Evolutionary conservation across 2,329 filamentous ascomycete genomes (phyloP), one percentile per base, ranked within the genome.

Genomic region (Colletotrichum shisoi): DNA sequence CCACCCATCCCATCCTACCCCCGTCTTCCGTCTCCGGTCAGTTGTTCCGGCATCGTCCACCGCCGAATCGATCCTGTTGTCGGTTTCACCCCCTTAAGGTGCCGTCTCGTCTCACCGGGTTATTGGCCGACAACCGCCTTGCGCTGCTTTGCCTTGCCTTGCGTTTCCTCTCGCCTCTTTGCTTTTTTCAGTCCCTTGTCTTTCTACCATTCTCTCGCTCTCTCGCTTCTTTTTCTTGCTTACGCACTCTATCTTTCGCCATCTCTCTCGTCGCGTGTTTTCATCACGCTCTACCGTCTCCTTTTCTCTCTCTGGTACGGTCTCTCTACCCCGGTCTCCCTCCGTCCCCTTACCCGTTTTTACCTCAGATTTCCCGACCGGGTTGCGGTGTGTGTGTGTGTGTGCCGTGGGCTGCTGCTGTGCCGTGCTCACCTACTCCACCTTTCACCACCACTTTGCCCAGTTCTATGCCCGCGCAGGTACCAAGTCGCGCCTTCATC

Each of bases 121-220:
- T 67, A 15, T 58, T 63, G 59, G 58, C 53, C 59, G 53, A 63
- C 53, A 40, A 40, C 46, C 63, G 24, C 52, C n/a, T 60, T 45
- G 39, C 49, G 24, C 53, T 31, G 34, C 27, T 8, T 59, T 19
- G 12, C 27, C 54, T 34, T 42, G 54, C n/a, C 42, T 46, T 9
- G 27, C 27, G 27, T 31, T 8, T 31, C 27, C 27, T 31, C 27
- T 31, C 27, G 27, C 27, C 27, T 31, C 27, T 31, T 31, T 31
- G 6, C 2, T 31, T 31, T 31, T 31, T 31, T 8, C 7, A 31
- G 27, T 31, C 2, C 27, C 7, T 31, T 31, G 7, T 31, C 27
- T 8, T 31, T 8, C 6, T 31, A 8, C 27, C 7, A 31, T 31
- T 31, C 27, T 31, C 27, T 8, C 7, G 27, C n/a, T 34, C 27